Evolutionary conservation across 179 eudicot genomes (phyloP), one percentile per base, ranked within the genome.

Genomic region (Silene noctiflora): DNA sequence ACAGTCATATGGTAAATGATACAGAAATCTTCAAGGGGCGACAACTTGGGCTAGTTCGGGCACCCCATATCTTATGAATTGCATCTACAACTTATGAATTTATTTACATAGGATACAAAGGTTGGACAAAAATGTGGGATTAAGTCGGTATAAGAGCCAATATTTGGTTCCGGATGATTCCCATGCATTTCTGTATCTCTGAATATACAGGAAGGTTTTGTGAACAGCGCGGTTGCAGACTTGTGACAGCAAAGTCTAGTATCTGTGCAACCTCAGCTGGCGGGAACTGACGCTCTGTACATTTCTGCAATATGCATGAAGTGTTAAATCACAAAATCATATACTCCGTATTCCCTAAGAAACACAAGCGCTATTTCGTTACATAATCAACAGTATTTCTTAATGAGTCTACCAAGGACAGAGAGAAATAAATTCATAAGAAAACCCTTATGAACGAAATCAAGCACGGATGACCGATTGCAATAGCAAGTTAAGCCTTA

Each of bases 101-200:
- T 12, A 82, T 79, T 80, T 85, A 85, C 87, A 82, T n/a, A 19
- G 76, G 70, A 73, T 82, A 75, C 87, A 82, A 21, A 67, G 16
- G 48, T 21, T 69, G 21, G 19, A 22, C n/a, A 67, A 63, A 65
- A 2, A 46, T 78, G 69, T 73, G 75, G 61, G 69, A 58, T 44
- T 85, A 93, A 44, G 96, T 89, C 64, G 99, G 99, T 75, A 95
- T 78, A 16, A 93, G 97, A 21, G 97, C 97, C 87, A 95, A 69
- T 78, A 95, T 93, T 77, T 95, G 98, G 84, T 86, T 91, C 85
- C 87, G 84, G 79, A 95, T 88, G 61, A 91, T 95, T 51, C 97
- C 97, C 94, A 95, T 88, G 82, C 95, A 95, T 85, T 91, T 93
- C 79, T 93, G 95, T 77, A 95, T 93, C 81, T 95, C 98, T 6